Conservation (phyloP, 106 monocot species). For the Phalaenopsis equestris region DNA sequence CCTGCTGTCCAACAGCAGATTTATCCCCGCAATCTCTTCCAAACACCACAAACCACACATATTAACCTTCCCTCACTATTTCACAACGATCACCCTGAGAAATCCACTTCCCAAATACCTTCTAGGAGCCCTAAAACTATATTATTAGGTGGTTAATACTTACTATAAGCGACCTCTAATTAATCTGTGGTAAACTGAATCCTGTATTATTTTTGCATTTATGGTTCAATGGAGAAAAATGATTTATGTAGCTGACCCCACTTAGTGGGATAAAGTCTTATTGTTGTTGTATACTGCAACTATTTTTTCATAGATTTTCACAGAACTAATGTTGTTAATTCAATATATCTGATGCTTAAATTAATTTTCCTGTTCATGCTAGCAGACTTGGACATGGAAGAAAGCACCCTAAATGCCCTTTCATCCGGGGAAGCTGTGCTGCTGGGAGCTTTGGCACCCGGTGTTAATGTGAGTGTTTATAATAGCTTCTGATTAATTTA, state of each 20-base stretch:
- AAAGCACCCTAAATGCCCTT: slow-evolving; percentile 20
- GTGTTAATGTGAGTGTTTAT: slow-evolving; percentile 59
- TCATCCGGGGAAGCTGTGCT: slow-evolving; percentile 77
- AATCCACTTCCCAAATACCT: no score
- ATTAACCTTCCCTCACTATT: no score
- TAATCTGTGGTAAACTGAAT: neutral
- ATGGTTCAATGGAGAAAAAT: no score
- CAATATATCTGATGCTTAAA: neutral
- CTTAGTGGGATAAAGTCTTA: no score
- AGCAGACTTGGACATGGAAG: slow-evolving; percentile 24
- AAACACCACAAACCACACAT: no score
- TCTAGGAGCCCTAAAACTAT: no score
- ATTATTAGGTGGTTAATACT: neutral
- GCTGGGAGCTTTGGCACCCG: slow-evolving; percentile 74
- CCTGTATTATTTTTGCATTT: neutral
- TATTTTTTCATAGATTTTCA: neutral
- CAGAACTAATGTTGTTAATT: neutral
- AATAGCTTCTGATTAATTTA: neutral
- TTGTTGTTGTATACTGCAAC: neutral
- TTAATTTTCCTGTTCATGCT: neutral
- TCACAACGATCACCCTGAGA: no score
- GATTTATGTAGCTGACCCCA: no score
- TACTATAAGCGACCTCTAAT: neutral
- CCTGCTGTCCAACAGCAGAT: no score
- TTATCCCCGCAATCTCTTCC: no score